These are phyloP conservation scores for Cladosporium colombiae DNA, from an alignment of 2,329 filamentous ascomycete genomes.

Conservation along the genomic window DNA sequence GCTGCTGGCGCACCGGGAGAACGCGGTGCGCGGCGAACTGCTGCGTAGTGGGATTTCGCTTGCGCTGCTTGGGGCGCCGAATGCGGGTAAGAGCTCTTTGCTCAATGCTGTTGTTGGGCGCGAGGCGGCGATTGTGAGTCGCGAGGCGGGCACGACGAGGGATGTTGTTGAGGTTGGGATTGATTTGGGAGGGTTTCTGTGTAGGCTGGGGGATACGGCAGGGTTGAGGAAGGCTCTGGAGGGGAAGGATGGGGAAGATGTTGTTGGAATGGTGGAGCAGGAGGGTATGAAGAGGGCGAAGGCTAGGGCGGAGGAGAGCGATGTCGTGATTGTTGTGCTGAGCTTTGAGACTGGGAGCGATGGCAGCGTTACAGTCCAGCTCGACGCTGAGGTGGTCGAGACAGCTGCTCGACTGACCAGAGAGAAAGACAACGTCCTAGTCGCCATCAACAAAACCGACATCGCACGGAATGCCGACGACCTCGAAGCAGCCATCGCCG, in stretches of 20 bases:
- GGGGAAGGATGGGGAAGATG: constrained; percentile 7
- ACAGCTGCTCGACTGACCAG: constrained; percentile 54
- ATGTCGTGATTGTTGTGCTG: constrained; percentile 79
- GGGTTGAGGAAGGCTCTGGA: constrained; percentile 61
- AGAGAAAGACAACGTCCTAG: constrained; percentile 55
- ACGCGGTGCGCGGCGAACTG: constrained; percentile 79
- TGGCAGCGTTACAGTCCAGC: constrained; percentile 29
- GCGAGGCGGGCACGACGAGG: constrained; percentile 88
- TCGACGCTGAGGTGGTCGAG: constrained; percentile 58
- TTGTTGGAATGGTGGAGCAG: constrained; percentile 74
- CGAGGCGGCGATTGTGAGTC: constrained; percentile 92
- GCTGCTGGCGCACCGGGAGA: constrained; percentile 70
- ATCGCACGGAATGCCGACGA: constrained; percentile 42
- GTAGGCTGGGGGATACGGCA: constrained; percentile 93
- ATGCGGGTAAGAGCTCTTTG: constrained; percentile 91
- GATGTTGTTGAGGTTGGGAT: constrained; percentile 91
- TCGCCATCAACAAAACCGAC: constrained; percentile 64
- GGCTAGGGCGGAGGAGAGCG: constrained; percentile 76
- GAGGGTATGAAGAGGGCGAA: constrained; percentile 90
- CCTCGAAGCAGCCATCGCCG: constrained; percentile 23
- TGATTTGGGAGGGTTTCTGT: constrained; percentile 86
- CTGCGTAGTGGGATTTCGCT: constrained; percentile 82
- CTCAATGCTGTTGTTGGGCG: constrained; percentile 87
- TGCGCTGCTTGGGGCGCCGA: constrained; percentile 85
- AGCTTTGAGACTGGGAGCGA: constrained; percentile 62